phyloP scores from a whole-genome alignment of 2,329 filamentous ascomycete genomes.

The Colletotrichum sp. region DNA sequence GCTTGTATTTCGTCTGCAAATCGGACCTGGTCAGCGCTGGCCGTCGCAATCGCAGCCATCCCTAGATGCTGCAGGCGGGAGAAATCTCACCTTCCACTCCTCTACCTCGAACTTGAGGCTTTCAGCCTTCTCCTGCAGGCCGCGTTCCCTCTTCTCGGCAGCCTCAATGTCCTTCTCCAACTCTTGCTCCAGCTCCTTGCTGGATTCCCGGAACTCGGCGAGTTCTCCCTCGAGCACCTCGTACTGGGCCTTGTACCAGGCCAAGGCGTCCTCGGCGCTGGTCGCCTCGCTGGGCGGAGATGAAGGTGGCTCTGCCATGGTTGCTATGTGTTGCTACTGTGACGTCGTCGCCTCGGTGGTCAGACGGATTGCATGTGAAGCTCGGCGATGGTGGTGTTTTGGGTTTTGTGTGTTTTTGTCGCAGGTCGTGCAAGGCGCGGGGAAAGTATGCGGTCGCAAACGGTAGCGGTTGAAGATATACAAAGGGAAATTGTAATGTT shows the following conservation, averaged over 20 bases:
- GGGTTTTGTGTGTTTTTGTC: neutral
- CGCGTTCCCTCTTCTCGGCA: constrained; percentile 89
- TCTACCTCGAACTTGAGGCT: constrained; percentile 86
- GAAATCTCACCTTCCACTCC: constrained; percentile 81
- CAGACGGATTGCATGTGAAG: constrained; percentile 12
- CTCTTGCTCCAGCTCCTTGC: constrained; percentile 91
- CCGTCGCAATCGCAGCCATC: neutral
- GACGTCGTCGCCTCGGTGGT: neutral
- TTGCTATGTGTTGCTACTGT: constrained; percentile 9
- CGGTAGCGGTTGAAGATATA: constrained; percentile 8
- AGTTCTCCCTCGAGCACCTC: constrained; percentile 91
- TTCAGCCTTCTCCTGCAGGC: constrained; percentile 87
- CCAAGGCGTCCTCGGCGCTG: constrained; percentile 75
- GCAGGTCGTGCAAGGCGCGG: neutral
- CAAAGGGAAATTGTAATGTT: constrained; percentile 6
- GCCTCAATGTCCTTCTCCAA: constrained; percentile 96
- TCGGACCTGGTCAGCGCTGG: constrained; percentile 13
- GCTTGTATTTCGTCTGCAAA: constrained; percentile 87
- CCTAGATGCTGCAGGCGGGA: neutral
- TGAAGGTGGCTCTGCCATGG: constrained; percentile 66
- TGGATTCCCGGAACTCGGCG: constrained; percentile 91
- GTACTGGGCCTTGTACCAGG: constrained; percentile 97
- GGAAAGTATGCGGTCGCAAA: constrained; percentile 4
- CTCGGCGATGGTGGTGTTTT: neutral
- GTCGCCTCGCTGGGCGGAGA: constrained; percentile 63